Evolutionary conservation across 2,329 filamentous ascomycete genomes (phyloP), one percentile per base, ranked within the genome.

Genomic region (Aspergillus quadrilineatus): DNA sequence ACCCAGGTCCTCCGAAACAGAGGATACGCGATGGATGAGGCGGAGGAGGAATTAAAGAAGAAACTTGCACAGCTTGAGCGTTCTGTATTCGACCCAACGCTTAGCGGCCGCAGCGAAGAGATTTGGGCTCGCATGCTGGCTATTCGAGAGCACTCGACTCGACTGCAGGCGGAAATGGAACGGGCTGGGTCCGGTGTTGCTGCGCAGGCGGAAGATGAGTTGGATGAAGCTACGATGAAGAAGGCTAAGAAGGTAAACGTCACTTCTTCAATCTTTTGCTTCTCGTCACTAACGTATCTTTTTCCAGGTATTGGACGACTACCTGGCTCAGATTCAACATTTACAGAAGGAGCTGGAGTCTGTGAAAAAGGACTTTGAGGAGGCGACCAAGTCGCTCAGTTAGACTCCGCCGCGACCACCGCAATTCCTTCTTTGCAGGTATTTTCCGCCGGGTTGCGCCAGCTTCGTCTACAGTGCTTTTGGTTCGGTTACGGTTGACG

Each of bases 91-190:
- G 85, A 88, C 64, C 84, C 85, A 0, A 79, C 80, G 4, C 75
- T 87, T 46, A 79, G 78, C 44, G 85, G 83, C 4, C 75, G 84
- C 22, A 82, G 82, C 57, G 85, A 88, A 67, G 85, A 87, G 70
- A 84, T 87, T 55, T 88, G 85, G 85, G 85, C 85, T 30, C 76
- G 85, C 39, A 86, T 88, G 84, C 78, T 86, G 47, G 80, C 81
- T 6, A 79, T 87, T 52, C 75, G 84, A 54, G 84, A 86, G 65
- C 75, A 84, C 53, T 81, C 82, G 46, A 80, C 80, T 64, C 79
- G 81, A 65, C 67, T 88, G 55, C 82, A 86, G 63, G 74, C 77
- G 58, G 85, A 87, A 70, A 80, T 84, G 55, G 83, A 86, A 67
- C 79, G 78, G 67, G 70, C 82, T 48, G 83, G 82, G 1, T 64